phyloP scores from a whole-genome alignment of 192 early-diverging fungal species.

The Rhizoclosmatium globosum region DNA sequence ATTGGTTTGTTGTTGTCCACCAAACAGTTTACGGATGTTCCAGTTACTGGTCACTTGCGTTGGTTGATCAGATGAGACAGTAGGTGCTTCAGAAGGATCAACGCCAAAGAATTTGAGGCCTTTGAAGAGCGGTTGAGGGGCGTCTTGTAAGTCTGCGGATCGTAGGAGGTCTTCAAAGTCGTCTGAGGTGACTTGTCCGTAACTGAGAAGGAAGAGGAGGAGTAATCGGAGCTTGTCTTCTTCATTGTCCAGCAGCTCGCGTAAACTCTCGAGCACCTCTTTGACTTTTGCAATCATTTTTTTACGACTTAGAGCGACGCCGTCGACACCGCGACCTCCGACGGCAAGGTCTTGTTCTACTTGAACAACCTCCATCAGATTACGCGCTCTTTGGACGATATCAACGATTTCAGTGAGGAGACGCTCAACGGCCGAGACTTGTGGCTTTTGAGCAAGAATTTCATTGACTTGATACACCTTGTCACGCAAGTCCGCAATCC shows the following conservation, averaged over 20 bases:
- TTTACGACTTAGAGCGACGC: neutral
- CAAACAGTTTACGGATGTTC: neutral
- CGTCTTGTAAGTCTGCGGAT: neutral
- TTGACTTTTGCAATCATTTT: neutral
- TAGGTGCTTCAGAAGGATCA: neutral
- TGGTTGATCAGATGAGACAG: neutral
- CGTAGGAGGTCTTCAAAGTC: conserved; percentile 2
- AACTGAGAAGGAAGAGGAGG: conserved; percentile 11
- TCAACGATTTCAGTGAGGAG: neutral
- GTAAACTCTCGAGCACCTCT: neutral
- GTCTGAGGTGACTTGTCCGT: neutral
- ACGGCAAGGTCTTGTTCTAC: conserved; percentile 26
- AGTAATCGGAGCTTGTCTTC: conserved; percentile 27
- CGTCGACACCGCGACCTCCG: neutral
- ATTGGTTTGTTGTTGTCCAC: neutral
- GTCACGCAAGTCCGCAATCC: neutral
- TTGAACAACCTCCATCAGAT: conserved; percentile 4
- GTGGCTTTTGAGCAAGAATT: neutral
- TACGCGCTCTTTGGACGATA: neutral
- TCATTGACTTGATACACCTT: neutral
- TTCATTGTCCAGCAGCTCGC: neutral
- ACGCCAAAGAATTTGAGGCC: conserved; percentile 32
- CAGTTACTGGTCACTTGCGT: neutral
- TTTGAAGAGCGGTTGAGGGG: neutral
- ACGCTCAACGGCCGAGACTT: neutral